These are phyloP conservation scores for Paraconiothyrium sp. DNA, from an alignment of 2,329 filamentous ascomycete species.

Conservation along the genomic window DNA sequence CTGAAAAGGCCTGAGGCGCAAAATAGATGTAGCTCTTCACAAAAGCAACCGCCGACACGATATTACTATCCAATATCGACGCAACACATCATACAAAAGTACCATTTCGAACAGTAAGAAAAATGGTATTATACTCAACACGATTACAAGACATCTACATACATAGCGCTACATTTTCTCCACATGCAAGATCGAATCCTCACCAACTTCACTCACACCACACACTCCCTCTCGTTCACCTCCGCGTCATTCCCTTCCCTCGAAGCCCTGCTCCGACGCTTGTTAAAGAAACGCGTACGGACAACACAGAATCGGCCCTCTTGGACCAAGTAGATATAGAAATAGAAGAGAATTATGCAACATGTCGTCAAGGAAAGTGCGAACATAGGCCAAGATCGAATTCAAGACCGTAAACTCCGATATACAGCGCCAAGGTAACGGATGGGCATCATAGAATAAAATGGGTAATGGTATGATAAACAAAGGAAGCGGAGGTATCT, in stretches of 20 bases:
- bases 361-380: slow-evolving; percentile 18
- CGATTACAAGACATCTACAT: slow-evolving; percentile 12
- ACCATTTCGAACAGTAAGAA: slow-evolving; percentile 12
- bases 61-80: too few species aligned
- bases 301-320: not conserved
- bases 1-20: too few species aligned
- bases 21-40: too few species aligned
- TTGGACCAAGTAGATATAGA: not conserved
- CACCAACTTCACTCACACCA: not conserved
- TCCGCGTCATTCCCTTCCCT: not conserved
- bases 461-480: not conserved
- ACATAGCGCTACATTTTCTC: not conserved
- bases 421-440: slow-evolving; percentile 11
- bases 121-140: slow-evolving; percentile 21
- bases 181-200: not conserved
- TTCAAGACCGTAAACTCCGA: slow-evolving; percentile 12
- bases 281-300: slow-evolving; percentile 1
- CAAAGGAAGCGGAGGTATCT: not conserved
- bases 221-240: not conserved
- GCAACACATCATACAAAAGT: not conserved
- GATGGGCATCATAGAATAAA: slow-evolving; percentile 16
- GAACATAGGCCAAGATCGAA: slow-evolving; percentile 13
- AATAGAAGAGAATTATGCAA: slow-evolving; percentile 9
- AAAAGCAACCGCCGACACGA: too few species aligned
- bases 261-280: slow-evolving; percentile 5